Conservation (phyloP, 164 flowering plant species). For the Umbilicus rupestris region DNA sequence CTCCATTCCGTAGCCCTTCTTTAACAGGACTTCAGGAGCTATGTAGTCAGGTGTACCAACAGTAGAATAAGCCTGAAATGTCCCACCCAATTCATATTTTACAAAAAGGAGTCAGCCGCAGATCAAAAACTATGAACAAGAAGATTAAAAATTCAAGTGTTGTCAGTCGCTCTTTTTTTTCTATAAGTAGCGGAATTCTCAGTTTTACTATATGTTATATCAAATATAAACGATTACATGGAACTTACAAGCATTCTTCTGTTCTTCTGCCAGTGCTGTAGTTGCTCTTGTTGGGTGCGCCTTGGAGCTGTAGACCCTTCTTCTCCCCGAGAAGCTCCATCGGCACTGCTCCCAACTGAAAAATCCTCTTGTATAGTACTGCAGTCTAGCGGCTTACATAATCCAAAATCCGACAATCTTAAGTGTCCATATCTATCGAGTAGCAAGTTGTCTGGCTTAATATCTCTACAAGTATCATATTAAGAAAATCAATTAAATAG, state of each 20-base stretch:
- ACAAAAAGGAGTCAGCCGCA: background rate
- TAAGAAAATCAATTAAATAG: background rate
- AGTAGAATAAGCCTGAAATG: conserved; percentile 70
- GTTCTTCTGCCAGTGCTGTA: conserved; percentile 75
- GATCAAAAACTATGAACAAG: background rate
- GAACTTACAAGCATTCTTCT: conserved; percentile 58
- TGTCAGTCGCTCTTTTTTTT: background rate
- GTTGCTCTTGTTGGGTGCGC: conserved; percentile 75
- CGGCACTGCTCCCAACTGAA: conserved; percentile 19
- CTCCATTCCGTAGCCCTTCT: conserved; percentile 74
- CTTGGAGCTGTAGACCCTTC: conserved; percentile 34
- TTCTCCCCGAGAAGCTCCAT: conserved; percentile 26
- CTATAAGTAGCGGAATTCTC: background rate
- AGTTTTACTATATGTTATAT: background rate
- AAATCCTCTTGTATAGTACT: conserved; percentile 61
- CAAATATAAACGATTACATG: background rate
- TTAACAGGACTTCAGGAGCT: conserved; percentile 73
- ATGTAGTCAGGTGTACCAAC: conserved; percentile 81
- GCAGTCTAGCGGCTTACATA: conserved; percentile 74
- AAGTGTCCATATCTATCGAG: conserved; percentile 70
- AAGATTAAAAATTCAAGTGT: background rate
- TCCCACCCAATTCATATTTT: background rate
- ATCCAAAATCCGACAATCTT: conserved; percentile 66
- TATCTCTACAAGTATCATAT: conserved; percentile 38
- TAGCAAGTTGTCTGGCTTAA: conserved; percentile 72